Evolutionary conservation across 805 yeast genomes (phyloP).

Genomic region (Kodamaea fukazawae): DNA sequence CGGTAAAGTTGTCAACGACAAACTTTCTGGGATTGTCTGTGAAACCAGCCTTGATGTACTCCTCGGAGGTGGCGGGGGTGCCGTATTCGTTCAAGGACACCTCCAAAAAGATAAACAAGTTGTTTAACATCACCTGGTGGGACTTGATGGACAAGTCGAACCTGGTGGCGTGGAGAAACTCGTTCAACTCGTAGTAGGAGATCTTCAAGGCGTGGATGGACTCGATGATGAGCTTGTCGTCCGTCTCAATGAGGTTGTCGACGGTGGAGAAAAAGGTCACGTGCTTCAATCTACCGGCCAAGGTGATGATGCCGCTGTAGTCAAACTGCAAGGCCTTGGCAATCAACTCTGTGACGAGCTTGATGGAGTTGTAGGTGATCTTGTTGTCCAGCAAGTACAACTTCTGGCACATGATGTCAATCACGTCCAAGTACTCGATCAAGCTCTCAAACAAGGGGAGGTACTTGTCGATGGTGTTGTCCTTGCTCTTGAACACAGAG

Average conservation of each 20-base stretch:
- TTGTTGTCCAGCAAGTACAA: slow-evolving; percentile 44
- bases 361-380: slow-evolving; percentile 42
- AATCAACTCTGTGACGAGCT: slow-evolving; percentile 45
- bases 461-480: slow-evolving; percentile 34
- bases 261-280: slow-evolving; percentile 46
- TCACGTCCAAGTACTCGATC: slow-evolving; percentile 37
- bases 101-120: slow-evolving; percentile 38
- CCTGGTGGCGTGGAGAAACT: slow-evolving; percentile 29
- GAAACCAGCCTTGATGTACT: slow-evolving; percentile 46
- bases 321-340: slow-evolving; percentile 40
- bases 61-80: slow-evolving; percentile 41
- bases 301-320: slow-evolving; percentile 42
- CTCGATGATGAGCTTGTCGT: slow-evolving; percentile 31
- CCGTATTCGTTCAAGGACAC: slow-evolving; percentile 42
- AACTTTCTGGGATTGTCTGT: slow-evolving; percentile 42
- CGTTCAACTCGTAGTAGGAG: slow-evolving; percentile 36
- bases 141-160: slow-evolving; percentile 38
- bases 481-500: slow-evolving; percentile 36
- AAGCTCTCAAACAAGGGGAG: slow-evolving; percentile 36
- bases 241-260: slow-evolving; percentile 39
- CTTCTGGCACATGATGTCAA: slow-evolving; percentile 42
- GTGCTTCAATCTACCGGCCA: slow-evolving; percentile 46
- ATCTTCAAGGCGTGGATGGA: slow-evolving; percentile 30
- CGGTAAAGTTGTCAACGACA: slow-evolving; percentile 44
- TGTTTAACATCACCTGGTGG: slow-evolving; percentile 41